Evolutionary conservation across 2,329 filamentous ascomycete genomes (phyloP).

Genomic region (Botrytis paeoniae): DNA sequence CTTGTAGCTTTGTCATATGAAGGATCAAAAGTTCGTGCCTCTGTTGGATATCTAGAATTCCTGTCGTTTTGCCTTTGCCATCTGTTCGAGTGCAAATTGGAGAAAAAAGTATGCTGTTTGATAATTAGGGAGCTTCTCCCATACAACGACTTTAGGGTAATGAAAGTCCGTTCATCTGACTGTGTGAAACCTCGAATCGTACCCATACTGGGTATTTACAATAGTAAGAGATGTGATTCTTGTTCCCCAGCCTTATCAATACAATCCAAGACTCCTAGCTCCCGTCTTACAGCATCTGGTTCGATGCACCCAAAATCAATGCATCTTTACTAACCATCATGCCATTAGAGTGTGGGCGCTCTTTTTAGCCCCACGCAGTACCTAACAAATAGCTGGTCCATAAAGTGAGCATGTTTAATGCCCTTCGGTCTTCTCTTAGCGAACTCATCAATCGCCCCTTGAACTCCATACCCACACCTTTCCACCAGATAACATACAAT

Average conservation of each 20-base stretch:
- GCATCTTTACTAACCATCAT: background rate
- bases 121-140: background rate
- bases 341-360: conserved; percentile 33
- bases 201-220: background rate
- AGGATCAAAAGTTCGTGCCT: background rate
- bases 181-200: background rate
- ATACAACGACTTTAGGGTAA: background rate
- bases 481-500: conserved; percentile 90
- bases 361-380: conserved; percentile 52
- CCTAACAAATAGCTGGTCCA: conserved; percentile 77
- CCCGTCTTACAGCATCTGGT: background rate
- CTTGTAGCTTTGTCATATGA: background rate
- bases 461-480: conserved; percentile 65
- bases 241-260: background rate
- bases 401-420: conserved; percentile 85
- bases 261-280: background rate
- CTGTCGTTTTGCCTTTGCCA: conserved; percentile 6
- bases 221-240: background rate
- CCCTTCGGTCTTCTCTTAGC: conserved; percentile 70
- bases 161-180: background rate
- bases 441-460: conserved; percentile 78
- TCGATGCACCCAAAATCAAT: background rate
- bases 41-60: conserved; percentile 5
- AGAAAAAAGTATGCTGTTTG: background rate
- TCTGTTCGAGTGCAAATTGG: too few relatives aligned